Evolutionary conservation across 2,329 filamentous ascomycete species (phyloP), one percentile per base, ranked within the genome.

Genomic region (Cytospora schulzeri): DNA sequence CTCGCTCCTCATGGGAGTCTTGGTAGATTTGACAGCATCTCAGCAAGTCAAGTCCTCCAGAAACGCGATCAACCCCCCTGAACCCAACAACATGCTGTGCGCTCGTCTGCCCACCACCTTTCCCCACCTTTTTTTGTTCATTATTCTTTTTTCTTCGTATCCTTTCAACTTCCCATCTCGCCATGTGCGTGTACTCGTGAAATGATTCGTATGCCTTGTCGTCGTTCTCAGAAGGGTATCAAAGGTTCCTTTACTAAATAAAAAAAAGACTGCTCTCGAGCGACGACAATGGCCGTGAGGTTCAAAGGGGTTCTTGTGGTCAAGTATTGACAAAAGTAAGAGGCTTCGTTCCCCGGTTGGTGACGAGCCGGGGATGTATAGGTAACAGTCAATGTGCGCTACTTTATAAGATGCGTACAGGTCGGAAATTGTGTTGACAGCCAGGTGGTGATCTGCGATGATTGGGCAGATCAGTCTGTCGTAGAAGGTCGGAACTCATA

Each of bases 291-390:
- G 35, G 38, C 35, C 35, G 28, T 50, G 52, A 7, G 35, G 14
- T 53, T 61, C 48, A 38, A 56, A 29, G 57, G 53, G 50, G 59
- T 57, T 54, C 56, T 63, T 48, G 15, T 58, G 35, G 50, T 51
- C 51, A 57, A 45, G 19, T 57, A 31, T 62, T 45, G 60, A 57
- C 60, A 28, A 57, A 55, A 28, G 38, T 60, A 63, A 38, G 58
- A 53, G 63, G 63, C 54, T 41, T 64, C 38, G 61, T 35, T 45
- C 45, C 50, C 61, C 57, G 48, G 57, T 66, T 57, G 62, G 35
- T 64, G 64, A 64, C 61, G 61, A 61, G 57, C 61, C 57, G 35
- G 57, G 62, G 57, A 61, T 57, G 61, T 64, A n/a, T 28, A 57
- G 29, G 24, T 33, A 54, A 19, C 26, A 62, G 52, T 63, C 60